Conservation (phyloP, 2,329 filamentous ascomycete genomes). For the Aspergillus arachidicola region DNA sequence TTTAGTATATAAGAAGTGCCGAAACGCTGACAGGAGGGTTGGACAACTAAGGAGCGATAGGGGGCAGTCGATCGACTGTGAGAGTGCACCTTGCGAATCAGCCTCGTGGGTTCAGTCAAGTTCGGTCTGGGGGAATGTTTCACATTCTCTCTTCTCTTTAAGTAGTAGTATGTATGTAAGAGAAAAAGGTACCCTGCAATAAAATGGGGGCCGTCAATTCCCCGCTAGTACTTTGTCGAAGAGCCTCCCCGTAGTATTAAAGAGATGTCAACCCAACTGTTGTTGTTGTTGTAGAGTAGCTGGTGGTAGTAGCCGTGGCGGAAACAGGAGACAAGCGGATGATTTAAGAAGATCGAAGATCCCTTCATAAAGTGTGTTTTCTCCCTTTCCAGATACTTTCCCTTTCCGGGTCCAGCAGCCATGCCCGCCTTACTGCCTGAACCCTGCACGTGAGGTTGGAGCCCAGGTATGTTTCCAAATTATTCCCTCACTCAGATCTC, state of each 20-base stretch:
- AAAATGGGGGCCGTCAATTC: background rate
- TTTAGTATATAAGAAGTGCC: background rate
- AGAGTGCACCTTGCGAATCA: conserved; percentile 26
- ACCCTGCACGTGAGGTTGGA: background rate
- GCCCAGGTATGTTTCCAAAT: background rate
- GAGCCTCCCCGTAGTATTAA: background rate
- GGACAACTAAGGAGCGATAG: background rate
- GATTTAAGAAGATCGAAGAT: background rate
- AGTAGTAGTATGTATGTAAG: background rate
- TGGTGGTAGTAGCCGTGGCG: too few species aligned
- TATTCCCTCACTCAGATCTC: background rate
- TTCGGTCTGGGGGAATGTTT: conserved; percentile 10
- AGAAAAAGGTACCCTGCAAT: background rate
- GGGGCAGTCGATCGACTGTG: background rate
- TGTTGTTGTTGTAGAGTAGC: too few species aligned
- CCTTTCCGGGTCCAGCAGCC: background rate
- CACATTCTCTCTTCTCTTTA: conserved; percentile 12
- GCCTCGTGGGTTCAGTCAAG: conserved; percentile 19
- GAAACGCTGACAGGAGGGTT: background rate
- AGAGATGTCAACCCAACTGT: background rate
- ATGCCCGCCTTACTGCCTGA: background rate
- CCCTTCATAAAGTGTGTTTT: background rate
- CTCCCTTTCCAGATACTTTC: background rate
- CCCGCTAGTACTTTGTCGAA: background rate
- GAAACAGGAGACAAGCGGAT: too few species aligned